phyloP scores from a whole-genome alignment of 169 alveolate genomes.

The Cryptosporidium felis region DNA sequence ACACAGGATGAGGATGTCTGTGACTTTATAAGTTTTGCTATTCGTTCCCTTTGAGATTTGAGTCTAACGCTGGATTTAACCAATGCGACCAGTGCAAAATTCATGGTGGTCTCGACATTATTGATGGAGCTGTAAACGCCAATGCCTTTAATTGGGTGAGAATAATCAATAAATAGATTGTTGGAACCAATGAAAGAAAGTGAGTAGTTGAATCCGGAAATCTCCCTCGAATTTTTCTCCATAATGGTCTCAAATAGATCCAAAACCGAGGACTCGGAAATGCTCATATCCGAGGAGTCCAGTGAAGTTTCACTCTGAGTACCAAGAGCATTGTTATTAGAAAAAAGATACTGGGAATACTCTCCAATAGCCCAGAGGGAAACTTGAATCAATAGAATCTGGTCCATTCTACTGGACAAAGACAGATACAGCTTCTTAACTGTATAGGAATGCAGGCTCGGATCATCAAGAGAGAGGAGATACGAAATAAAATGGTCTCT shows the following conservation, averaged over 20 bases:
- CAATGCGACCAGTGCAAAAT: conserved; percentile 37
- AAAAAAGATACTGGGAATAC: conserved; percentile 71
- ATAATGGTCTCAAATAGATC: conserved; percentile 13
- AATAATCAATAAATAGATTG: conserved; percentile 17
- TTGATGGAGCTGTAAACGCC: conserved; percentile 8
- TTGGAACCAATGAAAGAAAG: not conserved
- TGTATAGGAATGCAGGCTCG: conserved; percentile 83
- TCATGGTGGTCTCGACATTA: conserved; percentile 22
- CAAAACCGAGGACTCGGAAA: conserved; percentile 7
- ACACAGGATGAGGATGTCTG: conserved; percentile 6
- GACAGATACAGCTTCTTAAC: conserved; percentile 83
- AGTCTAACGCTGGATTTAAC: conserved; percentile 22
- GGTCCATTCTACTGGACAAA: conserved; percentile 84
- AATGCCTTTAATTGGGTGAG: conserved; percentile 23
- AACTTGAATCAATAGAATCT: conserved; percentile 87
- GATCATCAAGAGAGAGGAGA: conserved; percentile 79
- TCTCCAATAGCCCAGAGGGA: conserved; percentile 92
- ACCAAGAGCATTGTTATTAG: not conserved
- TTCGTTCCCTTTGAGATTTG: not conserved
- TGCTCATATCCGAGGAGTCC: conserved; percentile 33
- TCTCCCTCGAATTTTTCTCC: not conserved
- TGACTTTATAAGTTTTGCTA: not conserved
- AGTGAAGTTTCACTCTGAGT: not conserved
- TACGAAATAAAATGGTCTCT: conserved; percentile 81
- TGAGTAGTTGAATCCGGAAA: not conserved